Evolutionary conservation across 371 early-diverging fungal species (phyloP).

Genomic region (Apophysomyces variabilis): DNA sequence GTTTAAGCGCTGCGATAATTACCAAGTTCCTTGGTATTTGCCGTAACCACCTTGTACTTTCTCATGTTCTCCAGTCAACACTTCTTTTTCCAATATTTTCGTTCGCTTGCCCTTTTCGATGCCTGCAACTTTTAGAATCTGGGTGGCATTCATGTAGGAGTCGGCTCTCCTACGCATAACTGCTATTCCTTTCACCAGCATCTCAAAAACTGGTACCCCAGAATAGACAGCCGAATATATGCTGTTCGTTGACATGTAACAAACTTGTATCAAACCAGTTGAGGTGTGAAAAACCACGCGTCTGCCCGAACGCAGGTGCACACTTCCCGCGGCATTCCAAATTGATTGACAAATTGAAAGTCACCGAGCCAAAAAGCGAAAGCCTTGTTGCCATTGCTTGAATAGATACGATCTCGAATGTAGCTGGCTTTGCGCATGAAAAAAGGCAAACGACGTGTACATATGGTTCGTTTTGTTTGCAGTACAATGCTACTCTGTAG

Average conservation of each 20-base stretch:
- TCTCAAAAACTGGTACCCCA: conserved; percentile 85
- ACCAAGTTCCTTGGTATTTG: conserved; percentile 96
- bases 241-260: conserved; percentile 27
- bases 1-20: conserved; percentile 16
- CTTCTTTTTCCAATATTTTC: conserved; percentile 90
- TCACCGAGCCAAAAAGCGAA: neutral
- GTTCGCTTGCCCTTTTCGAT: conserved; percentile 93
- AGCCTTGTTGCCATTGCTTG: too few relatives aligned
- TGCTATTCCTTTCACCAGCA: conserved; percentile 79
- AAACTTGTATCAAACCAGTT: neutral
- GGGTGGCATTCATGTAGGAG: conserved; percentile 94
- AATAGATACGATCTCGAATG: too few relatives aligned
- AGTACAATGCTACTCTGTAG: too few relatives aligned
- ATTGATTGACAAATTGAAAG: neutral
- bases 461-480: too few relatives aligned
- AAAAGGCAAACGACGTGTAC: too few relatives aligned
- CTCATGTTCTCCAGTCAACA: conserved; percentile 84
- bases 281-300: neutral
- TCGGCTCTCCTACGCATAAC: conserved; percentile 92
- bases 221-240: conserved; percentile 82
- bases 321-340: conserved; percentile 10
- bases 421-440: too few relatives aligned
- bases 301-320: neutral
- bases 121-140: conserved; percentile 96
- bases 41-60: conserved; percentile 99